Base-by-base conservation (phyloP, 1,284 basidiomycete genomes). In the Bondarzewia mesenterica region DNA sequence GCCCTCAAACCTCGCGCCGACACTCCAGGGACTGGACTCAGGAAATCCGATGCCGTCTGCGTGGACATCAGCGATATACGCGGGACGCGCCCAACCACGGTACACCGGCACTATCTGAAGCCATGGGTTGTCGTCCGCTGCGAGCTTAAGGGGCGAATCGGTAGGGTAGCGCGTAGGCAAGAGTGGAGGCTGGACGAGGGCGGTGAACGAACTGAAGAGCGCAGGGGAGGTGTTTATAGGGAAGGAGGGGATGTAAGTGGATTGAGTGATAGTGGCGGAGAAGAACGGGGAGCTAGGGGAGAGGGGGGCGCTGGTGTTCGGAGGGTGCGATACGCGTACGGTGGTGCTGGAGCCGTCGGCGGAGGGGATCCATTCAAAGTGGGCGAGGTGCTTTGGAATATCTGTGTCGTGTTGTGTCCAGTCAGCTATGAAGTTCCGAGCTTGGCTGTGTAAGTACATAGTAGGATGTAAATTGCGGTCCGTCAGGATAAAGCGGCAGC, bases 111-210 rank as follows among this genome's bases (percentile, higher is more conserved):
- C 25, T n/a, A 42, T 22, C 10, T 12, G 12, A 25, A 50, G 14
- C 50, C 54, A 55, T 20, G 38, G 44, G n/a, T 32, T 25, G 20
- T 25, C n/a, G n/a, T 32, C 43, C 8, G 35, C 35, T 21, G 20
- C 10, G 18, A n/a, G 16, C 10, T 20, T 14, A 5, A 21, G 10
- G 23, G 45, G 25, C 7, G 25, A 16, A 20, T 38, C 46, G 2
- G 20, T 16, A 7, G 47, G 40, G 21, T 46, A 37, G 3, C 16
- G 21, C 5, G 38, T 21, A 2, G 45, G 38, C 7, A 54, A 29
- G 2, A 55, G 22, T 21, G 54, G 54, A 4, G 54, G 54, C 21
- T 51, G 52, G 21, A 55, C 50, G 4, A 52, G 3, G 22, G 23
- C 23, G 15, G 37, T 20, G 40, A 22, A 23, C 15, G 23, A 5